phyloP scores from a whole-genome alignment of 169 alveolate genomes.

The Plasmodium blacklocki region DNA sequence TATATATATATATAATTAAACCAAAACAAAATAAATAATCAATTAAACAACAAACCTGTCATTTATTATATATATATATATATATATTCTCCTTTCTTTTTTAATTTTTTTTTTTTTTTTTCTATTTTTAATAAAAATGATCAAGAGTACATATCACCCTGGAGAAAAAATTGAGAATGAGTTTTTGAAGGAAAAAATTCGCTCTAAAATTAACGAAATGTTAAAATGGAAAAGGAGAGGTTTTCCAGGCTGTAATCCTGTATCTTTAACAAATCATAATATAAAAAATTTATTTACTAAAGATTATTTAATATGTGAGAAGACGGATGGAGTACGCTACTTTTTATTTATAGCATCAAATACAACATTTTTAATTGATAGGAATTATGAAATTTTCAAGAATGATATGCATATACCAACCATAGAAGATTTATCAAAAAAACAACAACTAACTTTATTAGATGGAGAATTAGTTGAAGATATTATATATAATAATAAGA shows the following conservation, averaged over 20 bases:
- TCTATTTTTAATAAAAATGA: constrained; percentile 10
- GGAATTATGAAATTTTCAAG: constrained; percentile 88
- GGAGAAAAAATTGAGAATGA: constrained; percentile 76
- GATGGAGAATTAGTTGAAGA: constrained; percentile 93
- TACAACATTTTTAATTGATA: constrained; percentile 88
- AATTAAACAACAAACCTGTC: too few species aligned
- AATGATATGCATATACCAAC: constrained; percentile 87
- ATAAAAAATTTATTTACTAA: constrained; percentile 79
- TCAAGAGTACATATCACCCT: constrained; percentile 35
- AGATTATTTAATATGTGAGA: constrained; percentile 93
- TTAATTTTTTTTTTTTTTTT: background rate
- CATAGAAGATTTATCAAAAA: constrained; percentile 80
- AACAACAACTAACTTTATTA: constrained; percentile 90
- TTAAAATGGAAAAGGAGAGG: constrained; percentile 90
- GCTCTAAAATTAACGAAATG: constrained; percentile 80
- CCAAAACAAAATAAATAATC: too few species aligned
- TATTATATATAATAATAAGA: constrained; percentile 31
- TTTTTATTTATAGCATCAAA: constrained; percentile 90
- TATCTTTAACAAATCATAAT: constrained; percentile 84
- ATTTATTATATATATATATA: too few species aligned
- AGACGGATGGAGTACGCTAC: constrained; percentile 92
- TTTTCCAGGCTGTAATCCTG: constrained; percentile 93
- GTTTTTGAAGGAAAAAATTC: constrained; percentile 68
- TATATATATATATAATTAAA: too few species aligned
- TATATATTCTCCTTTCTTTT: background rate